Evolutionary conservation across 1,284 basidiomycete species (phyloP), one percentile per base, ranked within the genome.

Genomic region (Phylloporus sp.): DNA sequence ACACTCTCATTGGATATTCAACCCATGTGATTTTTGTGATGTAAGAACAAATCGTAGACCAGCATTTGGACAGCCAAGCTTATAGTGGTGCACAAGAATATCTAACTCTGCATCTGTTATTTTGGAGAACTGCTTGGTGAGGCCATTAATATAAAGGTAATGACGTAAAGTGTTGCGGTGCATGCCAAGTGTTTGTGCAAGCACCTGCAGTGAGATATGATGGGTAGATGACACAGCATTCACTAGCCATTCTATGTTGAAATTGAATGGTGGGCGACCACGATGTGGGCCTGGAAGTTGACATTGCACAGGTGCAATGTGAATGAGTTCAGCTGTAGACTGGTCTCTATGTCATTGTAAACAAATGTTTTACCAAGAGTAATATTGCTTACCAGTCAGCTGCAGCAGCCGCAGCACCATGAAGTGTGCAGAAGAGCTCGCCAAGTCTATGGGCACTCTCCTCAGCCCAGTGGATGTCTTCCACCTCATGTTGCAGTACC

Each of bases 401-500:
- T 20, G 28, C n/a, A 47, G 56, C 11, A 8, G 31, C 29, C 6
- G 15, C 34, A 18, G 32, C 12, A 32, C 47, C 17, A 12, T 54
- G 22, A 18, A 58, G 51, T 8, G 18, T 10, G 17, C 22, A 4
- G 3, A 57, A 7, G 12, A 65, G 55, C 32, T 57, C 18, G 3
- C 65, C 62, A 31, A 64, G 32, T 2, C 1, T 7, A 32, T 17
- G 5, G 2, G 50, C 54, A 57, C 66, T 57, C 1, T 12, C 6
- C 18, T 12, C 40, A 5, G 32, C 40, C 60, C 63, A 65, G 18
- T 46, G 5, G 2, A 34, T 28, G 28, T 63, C 53, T 29, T 6
- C 50, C 5, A 66, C 51, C 24, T 68, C 66, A 15, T 52, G 40
- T 2, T 70, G 59, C 5, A 72, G 44, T 1, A 32, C 64, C 34